Conservation (phyloP, 2,329 filamentous ascomycete species). For the Tympanopsis confertula region DNA sequence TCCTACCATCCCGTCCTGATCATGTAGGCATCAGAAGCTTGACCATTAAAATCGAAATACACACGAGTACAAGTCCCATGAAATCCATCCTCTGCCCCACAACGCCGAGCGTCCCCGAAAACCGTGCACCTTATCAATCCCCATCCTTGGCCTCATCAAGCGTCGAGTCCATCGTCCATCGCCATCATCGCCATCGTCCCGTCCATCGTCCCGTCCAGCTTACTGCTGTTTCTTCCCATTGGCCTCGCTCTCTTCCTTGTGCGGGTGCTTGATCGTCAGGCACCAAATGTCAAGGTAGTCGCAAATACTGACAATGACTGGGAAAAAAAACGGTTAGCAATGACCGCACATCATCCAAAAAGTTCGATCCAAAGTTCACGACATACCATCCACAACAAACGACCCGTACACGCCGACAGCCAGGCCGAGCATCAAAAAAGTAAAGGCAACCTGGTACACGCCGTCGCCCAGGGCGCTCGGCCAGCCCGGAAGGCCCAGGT, state of each 20-base stretch:
- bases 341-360: too few relatives aligned
- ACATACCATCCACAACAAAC: conserved; percentile 96
- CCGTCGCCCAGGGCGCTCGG: conserved; percentile 62
- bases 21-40: too few relatives aligned
- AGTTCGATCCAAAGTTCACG: too few relatives aligned
- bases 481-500: conserved; percentile 50
- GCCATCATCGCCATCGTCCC: too few relatives aligned
- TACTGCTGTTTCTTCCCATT: background rate
- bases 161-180: too few relatives aligned
- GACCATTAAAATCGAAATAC: too few relatives aligned
- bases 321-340: too few relatives aligned
- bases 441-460: conserved; percentile 78
- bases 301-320: conserved; percentile 60
- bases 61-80: too few relatives aligned
- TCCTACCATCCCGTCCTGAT: too few relatives aligned
- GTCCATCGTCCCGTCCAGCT: background rate
- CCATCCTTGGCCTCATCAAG: too few relatives aligned
- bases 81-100: background rate
- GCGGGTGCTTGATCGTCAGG: conserved; percentile 51
- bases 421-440: conserved; percentile 77
- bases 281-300: conserved; percentile 65
- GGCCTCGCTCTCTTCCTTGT: background rate
- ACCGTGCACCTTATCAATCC: background rate
- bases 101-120: background rate
- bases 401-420: conserved; percentile 89